Evolutionary conservation across 306 rosid species (phyloP).

Genomic region (Sesbania bispinosa): DNA sequence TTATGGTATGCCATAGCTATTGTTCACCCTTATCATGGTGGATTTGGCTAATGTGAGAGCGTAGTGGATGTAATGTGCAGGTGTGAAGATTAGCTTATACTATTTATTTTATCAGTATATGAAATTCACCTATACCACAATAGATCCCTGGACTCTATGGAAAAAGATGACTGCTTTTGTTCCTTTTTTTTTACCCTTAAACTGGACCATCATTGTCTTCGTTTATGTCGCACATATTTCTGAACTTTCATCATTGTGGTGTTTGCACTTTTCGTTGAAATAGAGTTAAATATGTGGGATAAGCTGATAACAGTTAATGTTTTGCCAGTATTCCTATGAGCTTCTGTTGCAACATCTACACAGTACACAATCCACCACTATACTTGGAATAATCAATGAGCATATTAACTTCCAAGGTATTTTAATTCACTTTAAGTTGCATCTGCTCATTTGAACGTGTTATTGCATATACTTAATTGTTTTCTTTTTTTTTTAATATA

Average conservation of each 20-base stretch:
- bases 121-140: background rate
- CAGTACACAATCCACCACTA: slow-evolving; percentile 67
- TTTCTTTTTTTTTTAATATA: slow-evolving; percentile 25
- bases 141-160: background rate
- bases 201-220: background rate
- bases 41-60: slow-evolving; percentile 1
- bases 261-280: background rate
- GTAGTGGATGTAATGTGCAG: background rate
- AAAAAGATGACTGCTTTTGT: background rate
- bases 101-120: background rate
- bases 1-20: background rate
- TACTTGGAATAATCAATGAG: slow-evolving; percentile 91
- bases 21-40: background rate
- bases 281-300: background rate
- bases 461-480: slow-evolving; percentile 7
- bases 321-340: slow-evolving; percentile 81
- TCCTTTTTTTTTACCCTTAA: background rate
- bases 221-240: slow-evolving; percentile 4
- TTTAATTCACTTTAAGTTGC: slow-evolving; percentile 20
- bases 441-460: slow-evolving; percentile 10
- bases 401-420: slow-evolving; percentile 92
- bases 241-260: background rate
- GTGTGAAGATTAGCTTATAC: slow-evolving; percentile 10
- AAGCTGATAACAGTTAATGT: slow-evolving; percentile 26
- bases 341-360: slow-evolving; percentile 89